Evolutionary conservation across 2,329 filamentous ascomycete genomes (phyloP).

Genomic region (Colletotrichum incanum): DNA sequence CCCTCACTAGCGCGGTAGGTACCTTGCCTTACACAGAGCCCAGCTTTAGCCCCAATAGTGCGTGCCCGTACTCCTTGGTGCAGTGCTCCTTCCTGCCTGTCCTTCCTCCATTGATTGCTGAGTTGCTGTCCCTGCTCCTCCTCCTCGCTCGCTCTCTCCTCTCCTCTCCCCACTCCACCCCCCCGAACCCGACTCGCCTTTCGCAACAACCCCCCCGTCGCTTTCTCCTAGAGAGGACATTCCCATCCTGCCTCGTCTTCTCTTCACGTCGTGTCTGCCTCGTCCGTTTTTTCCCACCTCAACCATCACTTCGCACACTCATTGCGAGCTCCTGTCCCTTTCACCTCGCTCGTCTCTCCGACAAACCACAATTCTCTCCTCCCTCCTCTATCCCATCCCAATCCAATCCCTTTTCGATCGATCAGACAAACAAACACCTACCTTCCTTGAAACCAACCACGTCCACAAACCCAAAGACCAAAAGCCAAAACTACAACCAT

Average conservation of each 20-base stretch:
- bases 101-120: conserved; percentile 30
- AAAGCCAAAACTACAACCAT: conserved; percentile 41
- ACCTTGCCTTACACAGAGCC: conserved; percentile 16
- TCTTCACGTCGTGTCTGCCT: conserved; percentile 42
- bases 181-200: conserved; percentile 41
- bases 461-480: conserved; percentile 38
- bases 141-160: conserved; percentile 29
- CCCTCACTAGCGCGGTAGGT: conserved; percentile 13
- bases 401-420: conserved; percentile 39
- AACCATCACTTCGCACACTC: conserved; percentile 44
- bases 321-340: conserved; percentile 44
- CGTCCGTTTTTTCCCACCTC: conserved; percentile 44
- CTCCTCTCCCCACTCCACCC: conserved; percentile 35
- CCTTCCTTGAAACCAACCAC: conserved; percentile 41
- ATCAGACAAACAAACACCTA: conserved; percentile 38
- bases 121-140: conserved; percentile 19
- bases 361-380: conserved; percentile 35
- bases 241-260: conserved; percentile 44
- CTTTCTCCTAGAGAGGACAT: conserved; percentile 43
- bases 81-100: conserved; percentile 11
- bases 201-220: conserved; percentile 43
- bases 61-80: conserved; percentile 4
- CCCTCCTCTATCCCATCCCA: conserved; percentile 25
- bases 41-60: not conserved
- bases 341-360: conserved; percentile 41